Evolutionary conservation across 1,284 basidiomycete genomes (phyloP).

Genomic region (Grifola frondosa): DNA sequence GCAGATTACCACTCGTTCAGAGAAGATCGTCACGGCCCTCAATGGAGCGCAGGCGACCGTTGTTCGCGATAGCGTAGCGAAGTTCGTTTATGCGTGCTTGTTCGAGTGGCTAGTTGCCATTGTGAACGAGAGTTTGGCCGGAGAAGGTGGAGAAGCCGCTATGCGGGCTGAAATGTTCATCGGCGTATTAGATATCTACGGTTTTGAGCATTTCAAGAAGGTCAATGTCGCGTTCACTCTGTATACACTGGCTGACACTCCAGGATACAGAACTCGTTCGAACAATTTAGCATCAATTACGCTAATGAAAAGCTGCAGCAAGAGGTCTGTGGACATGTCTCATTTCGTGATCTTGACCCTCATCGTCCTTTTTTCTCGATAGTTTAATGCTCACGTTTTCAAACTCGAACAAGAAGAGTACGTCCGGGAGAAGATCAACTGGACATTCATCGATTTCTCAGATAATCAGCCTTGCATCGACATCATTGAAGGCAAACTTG

Average conservation of each 20-base stretch:
- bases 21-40: slow-evolving; percentile 91
- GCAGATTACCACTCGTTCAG: slow-evolving; percentile 91
- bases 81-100: slow-evolving; percentile 97
- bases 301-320: slow-evolving; percentile 98
- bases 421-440: slow-evolving; percentile 96
- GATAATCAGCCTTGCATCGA: slow-evolving; percentile 99
- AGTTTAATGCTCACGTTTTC: slow-evolving; percentile 99
- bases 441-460: slow-evolving; percentile 99
- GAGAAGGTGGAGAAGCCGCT: slow-evolving; percentile 85
- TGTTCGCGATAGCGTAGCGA: slow-evolving; percentile 95
- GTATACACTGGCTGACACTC: slow-evolving; percentile 9
- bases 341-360: too few species aligned
- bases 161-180: slow-evolving; percentile 95
- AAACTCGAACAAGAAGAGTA: slow-evolving; percentile 99
- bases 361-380: slow-evolving; percentile 12
- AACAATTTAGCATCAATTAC: slow-evolving; percentile 99
- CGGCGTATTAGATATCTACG: slow-evolving; percentile 96
- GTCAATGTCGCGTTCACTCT: slow-evolving; percentile 35
- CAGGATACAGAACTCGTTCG: slow-evolving; percentile 82
- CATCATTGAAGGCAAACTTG: slow-evolving; percentile 96
- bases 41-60: slow-evolving; percentile 91
- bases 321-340: slow-evolving; percentile 60
- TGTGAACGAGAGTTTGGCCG: slow-evolving; percentile 94
- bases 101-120: slow-evolving; percentile 99
- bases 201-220: slow-evolving; percentile 97